A percentile compares a stretch with the other conserved stretches of the same genome.
phyloP scores from a whole-genome alignment of 805 yeast species.

The Starmera pachycereana region DNA sequence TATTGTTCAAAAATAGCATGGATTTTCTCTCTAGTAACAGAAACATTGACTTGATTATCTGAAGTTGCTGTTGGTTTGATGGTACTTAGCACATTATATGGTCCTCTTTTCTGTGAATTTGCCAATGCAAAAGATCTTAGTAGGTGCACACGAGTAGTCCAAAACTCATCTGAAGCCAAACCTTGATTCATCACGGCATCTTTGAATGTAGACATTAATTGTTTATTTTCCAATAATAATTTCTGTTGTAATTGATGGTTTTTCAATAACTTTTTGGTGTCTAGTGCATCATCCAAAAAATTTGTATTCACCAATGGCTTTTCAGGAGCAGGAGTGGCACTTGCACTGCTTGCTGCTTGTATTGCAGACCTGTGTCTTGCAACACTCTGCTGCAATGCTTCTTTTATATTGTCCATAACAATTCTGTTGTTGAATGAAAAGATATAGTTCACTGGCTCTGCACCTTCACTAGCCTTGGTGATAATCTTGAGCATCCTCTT shows the following conservation, averaged over 20 bases:
- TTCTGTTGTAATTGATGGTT: slow-evolving; percentile 75
- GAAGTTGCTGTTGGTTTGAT: slow-evolving; percentile 89
- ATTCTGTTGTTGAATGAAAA: slow-evolving; percentile 63
- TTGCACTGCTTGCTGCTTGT: slow-evolving; percentile 15
- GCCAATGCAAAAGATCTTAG: slow-evolving; percentile 81
- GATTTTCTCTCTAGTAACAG: slow-evolving; percentile 84
- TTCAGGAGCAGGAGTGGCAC: slow-evolving; percentile 11
- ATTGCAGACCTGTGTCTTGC: slow-evolving; percentile 42
- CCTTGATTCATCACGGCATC: slow-evolving; percentile 78
- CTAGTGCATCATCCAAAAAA: slow-evolving; percentile 35
- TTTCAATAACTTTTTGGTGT: slow-evolving; percentile 47
- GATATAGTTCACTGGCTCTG: slow-evolving; percentile 21
- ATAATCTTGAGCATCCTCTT: slow-evolving; percentile 57
- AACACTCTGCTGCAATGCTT: slow-evolving; percentile 54
- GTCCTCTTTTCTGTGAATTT: slow-evolving; percentile 78
- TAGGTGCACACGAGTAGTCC: slow-evolving; percentile 74
- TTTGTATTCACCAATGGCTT: slow-evolving; percentile 26
- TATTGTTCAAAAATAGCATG: slow-evolving; percentile 85
- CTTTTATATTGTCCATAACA: slow-evolving; percentile 68
- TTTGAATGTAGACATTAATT: slow-evolving; percentile 65
- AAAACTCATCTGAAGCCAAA: slow-evolving; percentile 72
- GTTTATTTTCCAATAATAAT: slow-evolving; percentile 57
- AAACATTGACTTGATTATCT: slow-evolving; percentile 89
- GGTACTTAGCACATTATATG: slow-evolving; percentile 87
- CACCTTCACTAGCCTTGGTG: slow-evolving; percentile 28